Percentiles rank a stretch among this genome's conserved stretches.
These are phyloP conservation scores for Nidularia sp. DNA, from an alignment of 768 basidiomycete species.

Conservation along the genomic window DNA sequence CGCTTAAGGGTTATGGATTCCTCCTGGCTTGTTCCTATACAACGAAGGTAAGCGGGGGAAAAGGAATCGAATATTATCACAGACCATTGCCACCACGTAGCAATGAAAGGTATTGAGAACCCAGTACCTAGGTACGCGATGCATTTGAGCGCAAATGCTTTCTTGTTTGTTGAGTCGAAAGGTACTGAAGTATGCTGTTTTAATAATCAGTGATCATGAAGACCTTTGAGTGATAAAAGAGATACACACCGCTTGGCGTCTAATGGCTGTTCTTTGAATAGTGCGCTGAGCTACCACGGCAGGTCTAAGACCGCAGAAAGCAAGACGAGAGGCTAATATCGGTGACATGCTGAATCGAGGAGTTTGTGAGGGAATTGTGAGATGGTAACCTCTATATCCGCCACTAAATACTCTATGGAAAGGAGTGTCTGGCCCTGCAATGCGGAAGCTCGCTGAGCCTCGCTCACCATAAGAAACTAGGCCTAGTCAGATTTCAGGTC, in stretches of 20 bases:
- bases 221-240: too few species aligned
- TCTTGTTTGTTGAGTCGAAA: constrained; percentile 15
- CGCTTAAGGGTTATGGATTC: not conserved
- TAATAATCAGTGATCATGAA: too few species aligned
- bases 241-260: not conserved
- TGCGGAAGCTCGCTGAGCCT: too few species aligned
- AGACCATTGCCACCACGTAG: constrained; percentile 17
- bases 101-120: constrained; percentile 23
- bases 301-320: not conserved
- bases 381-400: too few species aligned
- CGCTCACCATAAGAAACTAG: too few species aligned
- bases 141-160: constrained; percentile 16
- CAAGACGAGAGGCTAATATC: not conserved
- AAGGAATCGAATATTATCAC: not conserved
- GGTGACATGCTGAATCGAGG: too few species aligned
- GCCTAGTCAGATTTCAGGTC: too few species aligned
- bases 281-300: not conserved
- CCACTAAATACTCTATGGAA: too few species aligned
- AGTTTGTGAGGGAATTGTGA: too few species aligned
- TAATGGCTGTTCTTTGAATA: not conserved
- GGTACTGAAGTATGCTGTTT: constrained; percentile 13
- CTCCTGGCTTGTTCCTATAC: not conserved
- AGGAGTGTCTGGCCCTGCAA: too few species aligned
- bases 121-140: constrained; percentile 16
- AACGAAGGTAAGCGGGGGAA: not conserved